Conservation (phyloP, 1,139 yeast genomes). For the Saccharomyces hybrid region DNA sequence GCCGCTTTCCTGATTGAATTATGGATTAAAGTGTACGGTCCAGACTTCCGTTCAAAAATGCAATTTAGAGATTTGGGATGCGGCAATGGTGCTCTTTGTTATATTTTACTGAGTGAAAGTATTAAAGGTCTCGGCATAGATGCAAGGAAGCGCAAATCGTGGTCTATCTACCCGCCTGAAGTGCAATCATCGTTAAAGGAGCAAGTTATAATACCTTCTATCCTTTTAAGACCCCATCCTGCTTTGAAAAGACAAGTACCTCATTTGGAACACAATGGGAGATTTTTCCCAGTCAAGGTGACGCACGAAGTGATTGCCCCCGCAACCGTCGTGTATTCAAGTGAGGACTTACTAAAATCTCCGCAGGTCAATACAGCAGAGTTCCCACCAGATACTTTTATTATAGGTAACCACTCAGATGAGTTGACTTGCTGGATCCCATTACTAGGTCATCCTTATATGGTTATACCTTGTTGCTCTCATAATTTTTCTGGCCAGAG, state of each 20-base stretch:
- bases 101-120: conserved; percentile 71
- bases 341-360: conserved; percentile 41
- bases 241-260: conserved; percentile 48
- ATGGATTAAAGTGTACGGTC: conserved; percentile 56
- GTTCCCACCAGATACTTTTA: conserved; percentile 61
- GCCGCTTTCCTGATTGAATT: conserved; percentile 91
- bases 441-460: conserved; percentile 71
- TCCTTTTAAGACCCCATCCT: conserved; percentile 62
- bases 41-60: conserved; percentile 38
- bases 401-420: conserved; percentile 93
- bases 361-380: conserved; percentile 59
- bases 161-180: conserved; percentile 62
- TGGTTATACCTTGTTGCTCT: conserved; percentile 94
- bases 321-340: conserved; percentile 30
- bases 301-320: conserved; percentile 31
- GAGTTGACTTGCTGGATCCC: conserved; percentile 97
- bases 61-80: conserved; percentile 89
- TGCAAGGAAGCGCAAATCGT: conserved; percentile 82
- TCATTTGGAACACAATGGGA: conserved; percentile 48
- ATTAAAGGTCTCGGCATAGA: conserved; percentile 79
- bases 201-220: conserved; percentile 71
- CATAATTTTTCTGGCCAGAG: conserved; percentile 75
- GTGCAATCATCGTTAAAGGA: conserved; percentile 55
- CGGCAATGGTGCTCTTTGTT: conserved; percentile 85
- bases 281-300: conserved; percentile 49